Base-by-base conservation (phyloP, 2,329 filamentous ascomycete species). In the Aspergillus persii region DNA sequence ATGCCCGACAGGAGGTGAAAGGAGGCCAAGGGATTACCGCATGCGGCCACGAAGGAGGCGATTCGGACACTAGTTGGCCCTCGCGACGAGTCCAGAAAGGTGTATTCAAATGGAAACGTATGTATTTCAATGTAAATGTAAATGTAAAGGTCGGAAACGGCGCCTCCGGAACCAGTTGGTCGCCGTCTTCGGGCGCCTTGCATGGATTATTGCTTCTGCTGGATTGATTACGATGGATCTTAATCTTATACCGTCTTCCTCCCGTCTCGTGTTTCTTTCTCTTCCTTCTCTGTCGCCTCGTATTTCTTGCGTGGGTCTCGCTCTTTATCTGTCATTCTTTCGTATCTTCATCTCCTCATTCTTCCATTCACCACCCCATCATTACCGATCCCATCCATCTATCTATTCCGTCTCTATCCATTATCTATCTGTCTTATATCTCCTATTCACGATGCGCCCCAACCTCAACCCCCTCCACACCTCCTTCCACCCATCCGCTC, bases 381-480 rank as follows among this genome's bases (percentile, higher is more conserved):
- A 23, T 23, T 23, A 23, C 18, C 18, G 18, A 23, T 23, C 18
- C 18, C 18, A 23, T 23, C 18, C 1, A 23, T 23, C 18, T 23
- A 23, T 23, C 18, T 23, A 23, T 23, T 23, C 18, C 18, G 18
- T 23, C 12, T 12, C 9, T n/a, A 39, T 5, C 9, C 15, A 39
- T 23, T 23, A 23, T 23, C 18, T 23, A 23, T 23, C 18, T 23
- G 18, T 23, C 18, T 23, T 23, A 23, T 23, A 23, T 23, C 33
- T 36, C 33, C 9, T 11, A 9, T 11, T 9, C 7, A 59, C 11
- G n/a, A 71, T 71, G 69, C 63, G 59, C 41, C 51, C 57, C 56
- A 66, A 66, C 54, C 59, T 68, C 50, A 47, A 62, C 30, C 69
- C 69, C 41, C 63, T 76, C 30, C 68, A 67, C 60, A 72, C 72